Evolutionary conservation across 2,329 filamentous ascomycete genomes (phyloP), one percentile per base, ranked within the genome.

Genomic region (Mycogone perniciosa): DNA sequence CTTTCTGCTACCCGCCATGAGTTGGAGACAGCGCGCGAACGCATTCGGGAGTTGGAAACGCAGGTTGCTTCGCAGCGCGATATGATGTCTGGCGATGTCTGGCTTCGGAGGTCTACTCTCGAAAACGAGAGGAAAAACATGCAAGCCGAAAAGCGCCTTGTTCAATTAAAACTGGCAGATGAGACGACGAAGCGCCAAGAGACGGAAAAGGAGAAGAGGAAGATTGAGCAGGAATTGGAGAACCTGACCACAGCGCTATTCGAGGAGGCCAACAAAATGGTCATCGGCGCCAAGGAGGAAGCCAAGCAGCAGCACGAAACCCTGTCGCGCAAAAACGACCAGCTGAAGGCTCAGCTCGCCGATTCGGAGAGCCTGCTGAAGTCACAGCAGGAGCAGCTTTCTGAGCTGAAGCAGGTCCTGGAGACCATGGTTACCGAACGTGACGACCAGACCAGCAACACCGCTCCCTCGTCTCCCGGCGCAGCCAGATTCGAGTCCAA

Each of bases 241-340:
- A 88, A 83, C 47, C 70, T 99, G 56, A 97, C 93, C 0, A 84
- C 89, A 1, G 90, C 89, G 30, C 77, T 99, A n/a, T 99, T 99
- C 56, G 90, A 97, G 65, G 92, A 99, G 74, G 93, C 93, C 45
- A 97, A 99, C 72, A 91, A 87, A 76, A 97, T 99, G 92, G 93
- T 99, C 47, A 88, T 92, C 38, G 65, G 61, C 11, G 92, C 92
- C 35, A 89, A 95, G 63, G 89, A 91, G 66, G 89, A 96, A 55
- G 90, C 93, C 7, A 84, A 90, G 54, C 84, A 81, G 56, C 89
- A 96, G 60, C 86, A 89, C 35, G 90, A 96, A 58, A 78, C 80
- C 4, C 74, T 91, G 39, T 84, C 90, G 51, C 87, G 86, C 63
- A 89, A 89, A 64, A 95, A 93, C 61, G 89, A 96, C 51, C 89